Evolutionary conservation across 345 rosid species (phyloP).

Genomic region (Eucalyptus sp.): DNA sequence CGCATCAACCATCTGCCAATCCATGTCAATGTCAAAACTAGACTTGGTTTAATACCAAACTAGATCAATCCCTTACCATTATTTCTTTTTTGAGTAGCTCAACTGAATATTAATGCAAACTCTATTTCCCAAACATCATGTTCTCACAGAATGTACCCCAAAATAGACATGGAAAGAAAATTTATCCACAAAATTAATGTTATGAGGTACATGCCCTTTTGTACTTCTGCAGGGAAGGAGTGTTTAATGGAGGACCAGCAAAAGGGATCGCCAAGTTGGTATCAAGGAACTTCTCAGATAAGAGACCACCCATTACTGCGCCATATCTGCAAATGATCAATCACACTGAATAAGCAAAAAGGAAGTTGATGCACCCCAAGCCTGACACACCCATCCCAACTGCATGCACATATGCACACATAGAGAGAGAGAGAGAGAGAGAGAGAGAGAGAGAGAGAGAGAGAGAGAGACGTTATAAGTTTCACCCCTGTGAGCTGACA

Average conservation of each 20-base stretch:
- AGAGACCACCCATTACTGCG: conserved; percentile 89
- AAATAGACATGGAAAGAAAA: background rate
- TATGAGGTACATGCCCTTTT: conserved; percentile 46
- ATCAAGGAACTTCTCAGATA: conserved; percentile 89
- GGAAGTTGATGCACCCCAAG: background rate
- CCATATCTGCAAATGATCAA: conserved; percentile 56
- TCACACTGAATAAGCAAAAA: background rate
- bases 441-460: conserved; percentile 14
- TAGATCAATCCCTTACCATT: background rate
- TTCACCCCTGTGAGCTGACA: conserved; percentile 87
- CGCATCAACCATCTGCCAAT: conserved; percentile 81
- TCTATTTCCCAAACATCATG: background rate
- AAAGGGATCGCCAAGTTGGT: conserved; percentile 81
- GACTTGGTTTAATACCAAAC: background rate
- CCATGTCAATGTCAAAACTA: background rate
- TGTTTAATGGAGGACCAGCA: conserved; percentile 71
- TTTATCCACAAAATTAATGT: background rate
- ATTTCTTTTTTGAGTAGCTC: background rate
- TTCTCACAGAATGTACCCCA: background rate
- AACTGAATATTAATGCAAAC: background rate
- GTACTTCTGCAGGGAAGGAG: conserved; percentile 91
- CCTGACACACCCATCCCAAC: background rate
- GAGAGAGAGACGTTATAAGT: conserved; percentile 69
- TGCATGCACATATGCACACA: background rate
- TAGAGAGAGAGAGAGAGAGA: background rate